Evolutionary conservation across 164 flowering plant species (phyloP).

Genomic region (Magnolia changhungtana): DNA sequence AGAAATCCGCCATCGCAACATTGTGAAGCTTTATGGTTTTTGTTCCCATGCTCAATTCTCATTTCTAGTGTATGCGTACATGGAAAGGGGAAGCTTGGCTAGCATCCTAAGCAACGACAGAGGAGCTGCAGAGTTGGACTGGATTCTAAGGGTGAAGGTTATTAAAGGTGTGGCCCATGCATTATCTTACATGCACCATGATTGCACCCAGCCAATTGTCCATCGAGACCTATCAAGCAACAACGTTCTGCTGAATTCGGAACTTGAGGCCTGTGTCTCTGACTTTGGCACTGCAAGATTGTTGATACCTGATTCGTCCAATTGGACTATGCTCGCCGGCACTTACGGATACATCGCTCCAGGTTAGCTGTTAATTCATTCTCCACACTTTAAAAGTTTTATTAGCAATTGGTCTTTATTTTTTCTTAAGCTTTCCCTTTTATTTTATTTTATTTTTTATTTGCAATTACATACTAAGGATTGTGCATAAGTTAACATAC

Average conservation of each 20-base stretch:
- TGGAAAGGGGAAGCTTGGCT: slow-evolving; percentile 18
- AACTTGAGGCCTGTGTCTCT: slow-evolving; percentile 13
- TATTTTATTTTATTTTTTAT: no score
- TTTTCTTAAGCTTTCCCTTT: no score
- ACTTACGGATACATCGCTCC: slow-evolving; percentile 21
- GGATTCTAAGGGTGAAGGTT: slow-evolving; percentile 10
- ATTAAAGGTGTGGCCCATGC: slow-evolving; percentile 18
- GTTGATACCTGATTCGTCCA: slow-evolving; percentile 10
- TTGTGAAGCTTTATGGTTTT: slow-evolving; percentile 20
- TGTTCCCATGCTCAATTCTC: not conserved
- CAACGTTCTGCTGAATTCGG: slow-evolving; percentile 11
- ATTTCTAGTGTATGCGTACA: slow-evolving; percentile 16
- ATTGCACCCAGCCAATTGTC: slow-evolving; percentile 12
- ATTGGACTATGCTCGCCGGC: slow-evolving; percentile 14
- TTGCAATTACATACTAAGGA: no score
- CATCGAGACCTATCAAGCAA: slow-evolving; percentile 19
- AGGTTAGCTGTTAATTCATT: slow-evolving; percentile 6
- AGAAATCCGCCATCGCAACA: slow-evolving; percentile 19
- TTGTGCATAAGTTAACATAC: no score
- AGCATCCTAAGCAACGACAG: not conserved
- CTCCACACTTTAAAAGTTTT: not conserved
- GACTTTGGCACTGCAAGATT: slow-evolving; percentile 21
- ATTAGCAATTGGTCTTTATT: no score
- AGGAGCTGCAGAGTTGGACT: slow-evolving; percentile 13
- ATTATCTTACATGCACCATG: slow-evolving; percentile 20